Evolutionary conservation across 176 grass and related monocot genomes (phyloP).

Genomic region (Hordeum vulgare): MorexV3_pseudomolecules_assembly NC_058520.1:602785894-602786393

Average conservation of each 20-base stretch:
- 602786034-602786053: not conserved
- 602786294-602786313: too few relatives aligned
- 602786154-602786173: not conserved
- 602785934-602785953: slow-evolving; percentile 1
- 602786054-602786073: not conserved
- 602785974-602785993: slow-evolving; percentile 23
- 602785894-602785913: slow-evolving; percentile 9
- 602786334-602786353: not conserved
- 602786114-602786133: slow-evolving; percentile 14
- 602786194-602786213: not conserved
- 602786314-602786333: not conserved
- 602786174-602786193: not conserved
- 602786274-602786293: not conserved
- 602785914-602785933: not conserved
- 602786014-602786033: slow-evolving; percentile 24
- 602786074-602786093: slow-evolving; percentile 28
- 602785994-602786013: slow-evolving; percentile 14
- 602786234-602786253: not conserved
- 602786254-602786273: not conserved
- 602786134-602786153: not conserved
- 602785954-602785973: slow-evolving; percentile 4
- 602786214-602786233: not conserved
- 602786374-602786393: slow-evolving; percentile 21
- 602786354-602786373: not conserved
- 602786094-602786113: not conserved